Conservation (phyloP, 352 stramenopile genomes). For the Pythium brassicae region DNA sequence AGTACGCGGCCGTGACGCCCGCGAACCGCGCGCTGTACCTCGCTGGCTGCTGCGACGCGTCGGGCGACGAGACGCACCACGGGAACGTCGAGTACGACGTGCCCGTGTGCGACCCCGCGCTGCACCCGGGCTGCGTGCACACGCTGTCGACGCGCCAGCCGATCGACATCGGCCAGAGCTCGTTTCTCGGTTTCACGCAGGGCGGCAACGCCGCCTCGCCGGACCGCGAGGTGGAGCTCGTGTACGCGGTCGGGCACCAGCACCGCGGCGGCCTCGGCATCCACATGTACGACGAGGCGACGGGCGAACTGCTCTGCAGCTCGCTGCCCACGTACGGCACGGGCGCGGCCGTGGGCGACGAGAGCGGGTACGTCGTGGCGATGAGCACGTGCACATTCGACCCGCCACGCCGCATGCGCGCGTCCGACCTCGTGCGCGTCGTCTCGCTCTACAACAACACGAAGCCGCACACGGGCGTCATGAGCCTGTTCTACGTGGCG, state of each 20-base stretch:
- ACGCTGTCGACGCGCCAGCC: constrained; percentile 66
- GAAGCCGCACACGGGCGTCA: constrained; percentile 63
- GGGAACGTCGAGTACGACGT: constrained; percentile 83
- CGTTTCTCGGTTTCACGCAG: constrained; percentile 15
- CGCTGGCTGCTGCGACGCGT: constrained; percentile 67
- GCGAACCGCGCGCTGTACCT: constrained; percentile 64
- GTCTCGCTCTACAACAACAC: constrained; percentile 84
- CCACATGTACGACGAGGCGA: constrained; percentile 63
- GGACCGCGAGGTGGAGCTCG: constrained; percentile 63
- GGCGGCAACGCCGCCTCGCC: constrained; percentile 17
- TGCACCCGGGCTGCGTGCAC: constrained; percentile 72
- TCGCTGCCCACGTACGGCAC: constrained; percentile 66
- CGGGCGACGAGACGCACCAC: constrained; percentile 47
- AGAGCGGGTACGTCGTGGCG: constrained; percentile 61
- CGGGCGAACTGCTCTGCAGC: constrained; percentile 60
- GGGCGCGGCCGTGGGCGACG: constrained; percentile 50
- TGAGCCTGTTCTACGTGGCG: constrained; percentile 78
- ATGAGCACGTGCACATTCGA: constrained; percentile 80
- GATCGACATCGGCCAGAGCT: constrained; percentile 34
- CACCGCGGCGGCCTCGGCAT: constrained; percentile 71
- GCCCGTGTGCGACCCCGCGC: constrained; percentile 50
- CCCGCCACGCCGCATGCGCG: constrained; percentile 59
- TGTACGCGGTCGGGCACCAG: constrained; percentile 78
- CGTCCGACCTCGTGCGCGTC: constrained; percentile 65
- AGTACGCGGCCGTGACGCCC: constrained; percentile 54